These are phyloP conservation scores for Dendrobium nobile DNA, from an alignment of 106 monocot species.

Conservation along the genomic window DNA sequence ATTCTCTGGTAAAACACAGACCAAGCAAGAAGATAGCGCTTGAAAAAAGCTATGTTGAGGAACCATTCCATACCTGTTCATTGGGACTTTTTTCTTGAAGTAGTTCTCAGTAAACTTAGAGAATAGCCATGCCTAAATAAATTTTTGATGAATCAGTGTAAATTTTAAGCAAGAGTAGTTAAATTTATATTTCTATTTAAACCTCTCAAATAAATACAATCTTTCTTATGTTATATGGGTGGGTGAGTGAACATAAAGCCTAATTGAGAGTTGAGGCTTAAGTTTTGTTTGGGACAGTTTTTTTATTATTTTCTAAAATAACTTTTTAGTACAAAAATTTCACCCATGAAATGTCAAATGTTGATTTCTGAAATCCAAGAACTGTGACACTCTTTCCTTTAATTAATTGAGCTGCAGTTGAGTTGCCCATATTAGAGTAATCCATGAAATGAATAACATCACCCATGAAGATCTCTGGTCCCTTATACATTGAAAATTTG, in stretches of 20 bases:
- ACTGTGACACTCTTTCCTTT: constrained; percentile 52
- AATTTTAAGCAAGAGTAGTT: too few relatives aligned
- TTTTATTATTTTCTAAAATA: too few relatives aligned
- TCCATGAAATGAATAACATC: constrained; percentile 56
- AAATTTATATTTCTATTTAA: too few relatives aligned
- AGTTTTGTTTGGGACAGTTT: too few relatives aligned
- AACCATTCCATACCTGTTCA: constrained; percentile 65
- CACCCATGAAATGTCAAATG: constrained; percentile 55
- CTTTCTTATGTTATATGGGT: too few relatives aligned
- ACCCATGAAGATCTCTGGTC: constrained; percentile 44
- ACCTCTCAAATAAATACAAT: too few relatives aligned
- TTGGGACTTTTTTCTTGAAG: constrained; percentile 34
- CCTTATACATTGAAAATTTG: constrained; percentile 32
- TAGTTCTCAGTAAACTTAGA: constrained; percentile 58
- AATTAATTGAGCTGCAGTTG: constrained; percentile 14
- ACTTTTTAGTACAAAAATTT: too few relatives aligned
- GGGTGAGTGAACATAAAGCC: too few relatives aligned
- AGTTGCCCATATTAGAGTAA: constrained; percentile 41
- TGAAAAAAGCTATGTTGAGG: constrained; percentile 53
- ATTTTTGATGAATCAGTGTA: not conserved
- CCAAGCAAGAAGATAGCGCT: constrained; percentile 22
- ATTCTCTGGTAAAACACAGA: constrained; percentile 34
- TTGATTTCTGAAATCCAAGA: constrained; percentile 47
- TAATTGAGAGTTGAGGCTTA: too few relatives aligned
- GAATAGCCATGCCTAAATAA: constrained; percentile 46